Percentiles rank a stretch among this genome's conserved stretches.
Conservation (phyloP, 2,329 filamentous ascomycete species). For the Sarocladium oryzae region DNA sequence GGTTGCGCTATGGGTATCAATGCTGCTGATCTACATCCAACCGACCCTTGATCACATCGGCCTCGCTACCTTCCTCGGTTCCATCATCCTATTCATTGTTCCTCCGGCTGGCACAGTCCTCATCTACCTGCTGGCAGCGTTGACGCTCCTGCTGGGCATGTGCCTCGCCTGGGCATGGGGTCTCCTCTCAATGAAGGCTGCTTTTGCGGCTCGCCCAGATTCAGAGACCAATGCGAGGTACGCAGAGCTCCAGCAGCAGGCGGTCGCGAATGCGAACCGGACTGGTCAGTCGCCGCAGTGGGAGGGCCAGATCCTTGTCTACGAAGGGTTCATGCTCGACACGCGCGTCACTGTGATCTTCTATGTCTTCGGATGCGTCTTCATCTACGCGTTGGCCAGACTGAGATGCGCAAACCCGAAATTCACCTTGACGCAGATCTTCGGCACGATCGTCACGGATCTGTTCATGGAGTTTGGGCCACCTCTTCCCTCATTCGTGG, state of each 20-base stretch:
- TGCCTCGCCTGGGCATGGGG: constrained; percentile 44
- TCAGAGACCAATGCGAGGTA: constrained; percentile 28
- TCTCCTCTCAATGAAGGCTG: constrained; percentile 41
- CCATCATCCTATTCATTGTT: constrained; percentile 35
- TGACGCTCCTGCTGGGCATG: constrained; percentile 39
- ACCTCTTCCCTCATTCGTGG: constrained; percentile 31
- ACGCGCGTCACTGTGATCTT: constrained; percentile 33
- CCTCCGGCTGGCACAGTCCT: constrained; percentile 40
- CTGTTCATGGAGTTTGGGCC: constrained; percentile 38
- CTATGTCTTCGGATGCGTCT: constrained; percentile 31
- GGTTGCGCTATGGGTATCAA: constrained; percentile 37
- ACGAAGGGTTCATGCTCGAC: constrained; percentile 41
- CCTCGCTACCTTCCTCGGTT: constrained; percentile 37
- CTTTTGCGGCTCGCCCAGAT: constrained; percentile 33
- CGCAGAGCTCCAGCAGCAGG: constrained; percentile 27
- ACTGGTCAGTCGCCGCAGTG: constrained; percentile 16
- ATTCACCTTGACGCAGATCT: constrained; percentile 35
- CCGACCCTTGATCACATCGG: constrained; percentile 35
- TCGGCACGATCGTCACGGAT: constrained; percentile 40
- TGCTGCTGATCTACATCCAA: constrained; percentile 39
- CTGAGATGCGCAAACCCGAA: constrained; percentile 39
- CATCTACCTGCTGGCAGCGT: constrained; percentile 34
- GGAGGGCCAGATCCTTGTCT: constrained; percentile 30
- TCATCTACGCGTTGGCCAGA: constrained; percentile 38
- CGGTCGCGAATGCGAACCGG: constrained; percentile 24